phyloP scores from a whole-genome alignment of 495 filamentous ascomycete genomes.

The Penicillium soppii region DNA sequence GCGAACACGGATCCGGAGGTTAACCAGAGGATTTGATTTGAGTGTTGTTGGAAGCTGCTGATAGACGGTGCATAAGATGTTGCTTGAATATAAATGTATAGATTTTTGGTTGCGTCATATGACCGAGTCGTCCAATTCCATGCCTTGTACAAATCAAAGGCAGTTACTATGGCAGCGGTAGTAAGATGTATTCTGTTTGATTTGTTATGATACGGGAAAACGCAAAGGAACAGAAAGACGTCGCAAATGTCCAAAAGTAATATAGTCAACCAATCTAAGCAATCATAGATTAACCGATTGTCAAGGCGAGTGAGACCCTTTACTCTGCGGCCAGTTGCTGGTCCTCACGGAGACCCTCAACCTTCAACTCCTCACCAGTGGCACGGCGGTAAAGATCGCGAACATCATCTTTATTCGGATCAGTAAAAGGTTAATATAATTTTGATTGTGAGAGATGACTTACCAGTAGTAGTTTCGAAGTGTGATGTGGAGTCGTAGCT shows the following conservation, averaged over 20 bases:
- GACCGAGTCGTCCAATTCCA: not conserved
- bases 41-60: too few species aligned
- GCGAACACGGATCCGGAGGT: slow-evolving; percentile 57
- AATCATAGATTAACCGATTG: slow-evolving; percentile 29
- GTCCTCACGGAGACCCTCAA: slow-evolving; percentile 54
- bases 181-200: slow-evolving; percentile 18
- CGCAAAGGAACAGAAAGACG: slow-evolving; percentile 18
- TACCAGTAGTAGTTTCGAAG: slow-evolving; percentile 88
- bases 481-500: slow-evolving; percentile 97
- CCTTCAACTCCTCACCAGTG: slow-evolving; percentile 82
- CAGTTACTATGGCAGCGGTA: slow-evolving; percentile 2
- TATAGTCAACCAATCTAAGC: slow-evolving; percentile 34
- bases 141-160: not conserved
- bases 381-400: slow-evolving; percentile 88
- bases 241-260: slow-evolving; percentile 31
- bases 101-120: not conserved
- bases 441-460: slow-evolving; percentile 3
- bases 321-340: slow-evolving; percentile 53
- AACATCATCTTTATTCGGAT: slow-evolving; percentile 71
- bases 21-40: slow-evolving; percentile 23
- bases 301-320: slow-evolving; percentile 11
- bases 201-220: slow-evolving; percentile 14
- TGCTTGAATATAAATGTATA: not conserved
- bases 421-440: not conserved
- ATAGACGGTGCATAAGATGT: too few species aligned